These are phyloP conservation scores for Wakefieldia striispora DNA, from an alignment of 768 basidiomycete species.

Conservation along the genomic window DNA sequence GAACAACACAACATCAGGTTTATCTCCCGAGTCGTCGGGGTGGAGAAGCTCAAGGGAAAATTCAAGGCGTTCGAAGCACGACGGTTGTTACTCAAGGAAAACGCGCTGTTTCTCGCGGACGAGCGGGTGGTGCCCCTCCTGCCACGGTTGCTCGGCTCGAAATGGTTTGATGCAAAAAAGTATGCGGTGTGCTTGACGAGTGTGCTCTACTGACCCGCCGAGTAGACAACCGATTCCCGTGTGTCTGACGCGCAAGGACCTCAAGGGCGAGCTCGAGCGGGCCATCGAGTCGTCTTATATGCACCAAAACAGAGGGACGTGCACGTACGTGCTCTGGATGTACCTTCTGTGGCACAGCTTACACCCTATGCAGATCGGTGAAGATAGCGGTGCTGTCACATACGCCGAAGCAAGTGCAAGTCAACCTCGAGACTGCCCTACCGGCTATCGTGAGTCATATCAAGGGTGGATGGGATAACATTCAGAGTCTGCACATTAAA, in stretches of 20 bases:
- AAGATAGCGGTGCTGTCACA: conserved; percentile 80
- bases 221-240: conserved; percentile 93
- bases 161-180: conserved; percentile 97
- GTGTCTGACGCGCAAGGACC: conserved; percentile 80
- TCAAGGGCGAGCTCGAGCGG: conserved; percentile 89
- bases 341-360: not conserved
- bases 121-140: conserved; percentile 85
- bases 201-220: not conserved
- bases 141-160: conserved; percentile 81
- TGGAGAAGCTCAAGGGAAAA: conserved; percentile 92
- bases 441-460: conserved; percentile 71
- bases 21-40: conserved; percentile 85
- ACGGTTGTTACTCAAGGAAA: conserved; percentile 79
- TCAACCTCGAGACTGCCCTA: conserved; percentile 75
- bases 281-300: conserved; percentile 95
- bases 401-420: conserved; percentile 66
- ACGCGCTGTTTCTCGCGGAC: conserved; percentile 92
- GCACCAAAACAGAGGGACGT: conserved; percentile 92
- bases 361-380: conserved; percentile 55
- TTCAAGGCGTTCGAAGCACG: conserved; percentile 84
- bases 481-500: conserved; percentile 88
- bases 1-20: conserved; percentile 79
- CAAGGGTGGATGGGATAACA: conserved; percentile 84
- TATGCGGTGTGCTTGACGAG: conserved; percentile 37
- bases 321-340: conserved; percentile 59